Conservation (phyloP, 1,284 basidiomycete species). For the Phlebopus sp. region DNA sequence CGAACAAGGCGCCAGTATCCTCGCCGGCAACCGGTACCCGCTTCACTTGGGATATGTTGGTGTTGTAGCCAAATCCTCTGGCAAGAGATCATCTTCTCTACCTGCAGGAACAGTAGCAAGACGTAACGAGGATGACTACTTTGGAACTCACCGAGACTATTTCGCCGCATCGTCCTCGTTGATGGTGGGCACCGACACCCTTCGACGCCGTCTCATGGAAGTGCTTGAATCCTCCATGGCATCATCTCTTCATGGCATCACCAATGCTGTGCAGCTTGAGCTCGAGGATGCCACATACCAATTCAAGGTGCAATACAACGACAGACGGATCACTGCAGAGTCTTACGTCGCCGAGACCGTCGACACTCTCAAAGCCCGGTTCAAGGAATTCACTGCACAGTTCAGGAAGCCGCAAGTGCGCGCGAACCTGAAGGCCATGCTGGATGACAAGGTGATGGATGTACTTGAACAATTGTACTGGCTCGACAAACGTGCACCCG, state of each 20-base stretch:
- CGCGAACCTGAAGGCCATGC: conserved; percentile 82
- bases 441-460: conserved; percentile 97
- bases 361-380: conserved; percentile 87
- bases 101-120: conserved; percentile 54
- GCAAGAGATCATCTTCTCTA: conserved; percentile 45
- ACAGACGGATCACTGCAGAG: conserved; percentile 91
- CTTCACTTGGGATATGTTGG: conserved; percentile 96
- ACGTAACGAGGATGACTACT: conserved; percentile 80
- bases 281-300: conserved; percentile 96
- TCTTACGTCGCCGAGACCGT: conserved; percentile 98
- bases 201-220: conserved; percentile 89
- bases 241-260: conserved; percentile 90
- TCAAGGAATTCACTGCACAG: conserved; percentile 82
- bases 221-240: conserved; percentile 98
- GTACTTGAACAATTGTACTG: conserved; percentile 97
- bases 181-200: conserved; percentile 88
- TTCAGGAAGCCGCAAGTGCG: conserved; percentile 92
- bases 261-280: conserved; percentile 95
- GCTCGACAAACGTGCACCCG: conserved; percentile 82
- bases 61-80: conserved; percentile 84
- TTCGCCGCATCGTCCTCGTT: conserved; percentile 71
- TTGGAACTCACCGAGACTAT: conserved; percentile 66
- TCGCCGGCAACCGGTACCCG: conserved; percentile 94
- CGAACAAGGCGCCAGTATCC: conserved; percentile 77
- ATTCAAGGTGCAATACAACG: conserved; percentile 99